Base-by-base conservation (phyloP, 495 filamentous ascomycete species). In the Viridothelium virens region DNA sequence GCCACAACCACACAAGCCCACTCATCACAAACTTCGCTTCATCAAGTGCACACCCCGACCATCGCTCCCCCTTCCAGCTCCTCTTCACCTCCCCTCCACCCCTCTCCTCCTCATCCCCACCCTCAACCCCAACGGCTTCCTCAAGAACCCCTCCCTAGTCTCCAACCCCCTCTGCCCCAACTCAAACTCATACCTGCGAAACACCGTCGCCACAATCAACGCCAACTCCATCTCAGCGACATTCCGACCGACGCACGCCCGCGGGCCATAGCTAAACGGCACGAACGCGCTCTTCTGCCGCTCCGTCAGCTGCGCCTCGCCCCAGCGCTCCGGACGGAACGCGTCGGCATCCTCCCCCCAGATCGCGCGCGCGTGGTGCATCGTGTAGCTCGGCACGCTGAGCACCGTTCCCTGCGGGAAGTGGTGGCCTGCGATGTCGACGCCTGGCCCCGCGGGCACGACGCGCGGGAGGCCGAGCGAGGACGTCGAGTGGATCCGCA, bases 221-320 rank as follows among this genome's bases (percentile, higher is more conserved):
- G 87, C 86, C 77, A 96, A 80, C 74, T 96, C 92, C 91, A 96
- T 95, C 82, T 96, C 92, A 0, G 92, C 92, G 25, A 96, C 88
- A 73, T 92, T 94, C 61, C 90, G 76, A 0, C 91, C 91, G 16
- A 96, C 90, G 69, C 91, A 96, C 4, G 87, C 83, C 18, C 91
- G 77, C 1, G 92, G 91, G 0, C 92, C 92, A 61, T 89, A 83
- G 67, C 84, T 87, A 74, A 96, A 96, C 0, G 92, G 92, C 62
- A 96, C 83, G 69, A 96, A 96, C 0, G 88, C 87, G 18, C 81
- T 82, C 77, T 91, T 91, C 72, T 92, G 90, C 56, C 81, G 77
- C 18, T 84, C 65, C 5, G 86, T 91, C 6, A 86, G 68, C 4
- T 73, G 74, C 1, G 75, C 69, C 70, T 65, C 81, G 74, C 71